Conservation (phyloP, 768 basidiomycete species). For the Pleurotus tuoliensis region DNA sequence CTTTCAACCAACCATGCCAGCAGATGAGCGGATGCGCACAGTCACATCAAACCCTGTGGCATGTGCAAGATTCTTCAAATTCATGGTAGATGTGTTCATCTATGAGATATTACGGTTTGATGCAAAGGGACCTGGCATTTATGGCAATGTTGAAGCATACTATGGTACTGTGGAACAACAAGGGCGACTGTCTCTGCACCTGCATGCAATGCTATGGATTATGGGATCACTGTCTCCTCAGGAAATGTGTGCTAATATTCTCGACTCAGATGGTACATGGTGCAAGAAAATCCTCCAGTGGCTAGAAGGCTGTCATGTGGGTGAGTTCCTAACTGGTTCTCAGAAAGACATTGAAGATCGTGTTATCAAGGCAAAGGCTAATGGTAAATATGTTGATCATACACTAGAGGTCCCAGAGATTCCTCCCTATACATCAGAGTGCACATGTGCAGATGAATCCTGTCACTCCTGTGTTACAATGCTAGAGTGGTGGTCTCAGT, state of each 20-base stretch:
- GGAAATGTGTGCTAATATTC: not conserved
- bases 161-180: not conserved
- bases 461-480: constrained; percentile 18
- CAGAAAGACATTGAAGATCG: constrained; percentile 12
- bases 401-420: constrained; percentile 17
- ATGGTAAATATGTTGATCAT: constrained; percentile 16
- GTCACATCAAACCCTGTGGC: not conserved
- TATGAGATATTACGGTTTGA: not conserved
- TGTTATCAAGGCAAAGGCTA: not conserved
- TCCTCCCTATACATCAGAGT: constrained; percentile 12
- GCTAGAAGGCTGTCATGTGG: constrained; percentile 26
- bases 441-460: constrained; percentile 8
- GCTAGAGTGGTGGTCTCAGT: constrained; percentile 13
- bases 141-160: not conserved
- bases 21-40: not conserved
- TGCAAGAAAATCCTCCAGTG: constrained; percentile 23
- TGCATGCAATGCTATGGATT: not conserved
- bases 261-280: not conserved
- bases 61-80: not conserved
- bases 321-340: constrained; percentile 24
- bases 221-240: not conserved
- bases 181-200: not conserved
- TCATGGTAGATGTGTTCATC: not conserved
- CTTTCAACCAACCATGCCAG: not conserved
- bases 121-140: not conserved